A percentile compares a stretch with the other conserved stretches of the same genome.
Evolutionary conservation across 345 rosid species (phyloP).

Genomic region (Odontarrhena argentea): DNA sequence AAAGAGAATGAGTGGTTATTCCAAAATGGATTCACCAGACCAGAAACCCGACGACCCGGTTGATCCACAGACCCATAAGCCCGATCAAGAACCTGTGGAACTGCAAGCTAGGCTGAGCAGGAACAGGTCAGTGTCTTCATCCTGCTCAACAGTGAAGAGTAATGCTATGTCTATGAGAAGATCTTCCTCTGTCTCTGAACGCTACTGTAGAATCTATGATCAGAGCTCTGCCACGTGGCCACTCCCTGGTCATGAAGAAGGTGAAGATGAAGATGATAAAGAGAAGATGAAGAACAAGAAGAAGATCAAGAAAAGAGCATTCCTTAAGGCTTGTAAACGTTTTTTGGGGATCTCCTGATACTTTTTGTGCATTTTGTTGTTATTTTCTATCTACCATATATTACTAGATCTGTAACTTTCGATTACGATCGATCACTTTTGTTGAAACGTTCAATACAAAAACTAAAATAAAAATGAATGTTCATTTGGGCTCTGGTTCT

Average conservation of each 20-base stretch:
- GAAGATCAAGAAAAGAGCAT: slow-evolving; percentile 49
- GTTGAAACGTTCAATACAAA: slow-evolving; percentile 20
- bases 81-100: slow-evolving; percentile 25
- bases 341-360: slow-evolving; percentile 58
- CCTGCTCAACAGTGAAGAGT: slow-evolving; percentile 49
- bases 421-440: not conserved
- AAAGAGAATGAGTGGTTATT: slow-evolving; percentile 37
- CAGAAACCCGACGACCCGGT: slow-evolving; percentile 25
- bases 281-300: slow-evolving; percentile 42
- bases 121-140: slow-evolving; percentile 60
- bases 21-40: slow-evolving; percentile 35
- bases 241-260: slow-evolving; percentile 43
- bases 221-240: slow-evolving; percentile 53
- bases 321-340: slow-evolving; percentile 78
- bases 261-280: slow-evolving; percentile 43
- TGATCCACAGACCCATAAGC: slow-evolving; percentile 20
- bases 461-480: too few relatives aligned
- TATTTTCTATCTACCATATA: slow-evolving; percentile 2
- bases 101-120: slow-evolving; percentile 48
- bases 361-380: slow-evolving; percentile 2
- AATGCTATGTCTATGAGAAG: slow-evolving; percentile 70
- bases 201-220: slow-evolving; percentile 79
- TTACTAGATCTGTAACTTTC: slow-evolving; percentile 23
- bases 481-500: too few relatives aligned
- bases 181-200: slow-evolving; percentile 80